These are phyloP conservation scores for Henckelia pumila DNA, from an alignment of 257 asterid species.

Conservation along the genomic window DNA sequence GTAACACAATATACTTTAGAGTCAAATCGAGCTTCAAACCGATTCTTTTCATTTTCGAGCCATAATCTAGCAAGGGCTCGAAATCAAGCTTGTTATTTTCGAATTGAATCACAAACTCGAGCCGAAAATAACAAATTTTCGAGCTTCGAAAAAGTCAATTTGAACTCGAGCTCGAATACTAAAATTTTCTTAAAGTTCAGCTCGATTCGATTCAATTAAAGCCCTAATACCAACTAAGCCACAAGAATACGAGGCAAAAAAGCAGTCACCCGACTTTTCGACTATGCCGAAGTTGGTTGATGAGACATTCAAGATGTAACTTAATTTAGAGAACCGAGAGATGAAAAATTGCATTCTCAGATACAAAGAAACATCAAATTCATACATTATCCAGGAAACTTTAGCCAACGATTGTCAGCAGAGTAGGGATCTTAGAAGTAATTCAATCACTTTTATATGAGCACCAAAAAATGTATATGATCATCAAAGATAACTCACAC, in stretches of 20 bases:
- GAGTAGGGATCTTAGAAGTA: background rate
- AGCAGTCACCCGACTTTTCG: background rate
- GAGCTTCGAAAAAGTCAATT: too few relatives aligned
- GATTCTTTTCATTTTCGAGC: too few relatives aligned
- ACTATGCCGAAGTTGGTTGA: background rate
- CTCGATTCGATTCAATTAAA: too few relatives aligned
- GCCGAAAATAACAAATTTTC: too few relatives aligned
- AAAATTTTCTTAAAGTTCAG: too few relatives aligned
- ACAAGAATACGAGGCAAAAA: background rate
- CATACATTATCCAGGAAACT: too few relatives aligned
- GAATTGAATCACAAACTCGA: too few relatives aligned
- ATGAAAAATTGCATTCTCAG: background rate
- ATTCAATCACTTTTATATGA: background rate
- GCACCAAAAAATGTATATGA: conserved; percentile 3
- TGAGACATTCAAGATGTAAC: background rate
- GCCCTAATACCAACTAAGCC: background rate
- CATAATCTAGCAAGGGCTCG: too few relatives aligned
- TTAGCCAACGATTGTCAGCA: background rate
- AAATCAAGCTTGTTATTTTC: too few relatives aligned
- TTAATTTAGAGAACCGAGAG: background rate
- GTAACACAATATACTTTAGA: too few relatives aligned
- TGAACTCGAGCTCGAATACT: too few relatives aligned
- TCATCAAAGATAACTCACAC: conserved; percentile 42
- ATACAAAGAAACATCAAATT: background rate
- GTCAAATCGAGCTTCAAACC: too few relatives aligned